A percentile compares a stretch with the other conserved stretches of the same genome.
Evolutionary conservation across 202 grass and related monocot genomes (phyloP).

Genomic region (Digitaria exilis): DNA sequence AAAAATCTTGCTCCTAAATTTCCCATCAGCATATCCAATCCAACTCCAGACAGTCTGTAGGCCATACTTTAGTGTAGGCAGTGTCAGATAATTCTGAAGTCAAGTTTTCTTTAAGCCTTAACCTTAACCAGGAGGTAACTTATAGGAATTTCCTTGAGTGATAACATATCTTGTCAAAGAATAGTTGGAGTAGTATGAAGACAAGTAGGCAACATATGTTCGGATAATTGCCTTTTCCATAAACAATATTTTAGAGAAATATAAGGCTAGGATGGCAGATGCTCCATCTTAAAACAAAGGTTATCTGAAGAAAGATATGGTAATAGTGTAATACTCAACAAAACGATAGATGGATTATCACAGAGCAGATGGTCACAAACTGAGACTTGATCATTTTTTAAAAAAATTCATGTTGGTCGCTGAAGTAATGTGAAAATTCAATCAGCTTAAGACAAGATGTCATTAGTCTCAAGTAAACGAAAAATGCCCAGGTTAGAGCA

Average conservation of each 20-base stretch:
- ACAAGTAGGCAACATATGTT: background rate
- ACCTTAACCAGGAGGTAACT: background rate
- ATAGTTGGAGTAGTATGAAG: background rate
- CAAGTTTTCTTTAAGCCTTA: background rate
- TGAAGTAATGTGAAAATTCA: background rate
- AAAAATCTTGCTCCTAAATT: too few species aligned
- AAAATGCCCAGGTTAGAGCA: background rate
- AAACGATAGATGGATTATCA: background rate
- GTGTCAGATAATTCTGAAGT: too few species aligned
- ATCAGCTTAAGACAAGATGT: background rate
- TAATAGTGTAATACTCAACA: background rate
- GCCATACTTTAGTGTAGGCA: too few species aligned
- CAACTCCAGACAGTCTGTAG: too few species aligned
- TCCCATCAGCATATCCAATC: too few species aligned
- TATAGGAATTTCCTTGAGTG: slow-evolving; percentile 12
- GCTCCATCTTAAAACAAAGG: background rate
- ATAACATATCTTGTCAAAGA: slow-evolving; percentile 20
- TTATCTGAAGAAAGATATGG: background rate
- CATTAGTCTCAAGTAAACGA: background rate
- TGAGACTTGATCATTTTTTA: background rate
- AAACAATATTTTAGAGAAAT: background rate
- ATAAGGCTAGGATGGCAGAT: background rate
- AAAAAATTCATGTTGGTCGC: background rate
- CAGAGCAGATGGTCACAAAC: background rate
- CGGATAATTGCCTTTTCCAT: background rate